A percentile compares a stretch with the other conserved stretches of the same genome.
These are phyloP conservation scores for Testicularia cyperi DNA, from an alignment of 1,284 basidiomycete species.

Conservation along the genomic window DNA sequence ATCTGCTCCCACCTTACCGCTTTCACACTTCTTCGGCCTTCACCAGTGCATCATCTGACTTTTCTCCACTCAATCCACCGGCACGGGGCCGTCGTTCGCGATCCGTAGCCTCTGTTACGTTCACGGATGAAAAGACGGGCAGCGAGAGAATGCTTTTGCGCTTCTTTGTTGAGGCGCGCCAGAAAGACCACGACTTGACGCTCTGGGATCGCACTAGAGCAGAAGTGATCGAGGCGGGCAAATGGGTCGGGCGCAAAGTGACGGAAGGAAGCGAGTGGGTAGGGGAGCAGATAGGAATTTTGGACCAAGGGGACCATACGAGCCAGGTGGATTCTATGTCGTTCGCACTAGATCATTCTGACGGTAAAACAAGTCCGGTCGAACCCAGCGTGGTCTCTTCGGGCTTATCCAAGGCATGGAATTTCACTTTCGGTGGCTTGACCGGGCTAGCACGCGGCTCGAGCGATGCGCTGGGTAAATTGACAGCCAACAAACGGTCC, in stretches of 20 bases:
- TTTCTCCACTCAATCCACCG: conserved; percentile 46
- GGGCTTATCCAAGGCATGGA: conserved; percentile 12
- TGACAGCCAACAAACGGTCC: conserved; percentile 7
- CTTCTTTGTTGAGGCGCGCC: conserved; percentile 46
- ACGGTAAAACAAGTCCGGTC: background rate
- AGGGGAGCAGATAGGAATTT: conserved; percentile 28
- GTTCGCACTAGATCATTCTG: too few relatives aligned
- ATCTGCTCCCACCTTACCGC: conserved; percentile 46
- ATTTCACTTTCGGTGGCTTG: conserved; percentile 16
- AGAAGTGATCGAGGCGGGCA: conserved; percentile 29
- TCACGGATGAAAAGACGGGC: conserved; percentile 32
- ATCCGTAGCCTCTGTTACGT: conserved; percentile 31
- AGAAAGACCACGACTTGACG: conserved; percentile 44
- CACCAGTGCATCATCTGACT: conserved; percentile 21
- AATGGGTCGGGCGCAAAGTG: conserved; percentile 37
- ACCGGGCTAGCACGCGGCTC: conserved; percentile 22
- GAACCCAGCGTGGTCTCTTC: background rate
- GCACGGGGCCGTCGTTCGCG: conserved; percentile 29
- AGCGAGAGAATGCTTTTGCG: conserved; percentile 46
- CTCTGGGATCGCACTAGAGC: conserved; percentile 36
- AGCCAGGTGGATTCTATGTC: too few relatives aligned
- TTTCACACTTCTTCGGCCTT: conserved; percentile 41
- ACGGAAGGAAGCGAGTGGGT: conserved; percentile 38
- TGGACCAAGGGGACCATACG: background rate
- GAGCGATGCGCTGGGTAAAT: conserved; percentile 9